Base-by-base conservation (phyloP, 2,329 filamentous ascomycete species). In the Exophiala sideris region DNA sequence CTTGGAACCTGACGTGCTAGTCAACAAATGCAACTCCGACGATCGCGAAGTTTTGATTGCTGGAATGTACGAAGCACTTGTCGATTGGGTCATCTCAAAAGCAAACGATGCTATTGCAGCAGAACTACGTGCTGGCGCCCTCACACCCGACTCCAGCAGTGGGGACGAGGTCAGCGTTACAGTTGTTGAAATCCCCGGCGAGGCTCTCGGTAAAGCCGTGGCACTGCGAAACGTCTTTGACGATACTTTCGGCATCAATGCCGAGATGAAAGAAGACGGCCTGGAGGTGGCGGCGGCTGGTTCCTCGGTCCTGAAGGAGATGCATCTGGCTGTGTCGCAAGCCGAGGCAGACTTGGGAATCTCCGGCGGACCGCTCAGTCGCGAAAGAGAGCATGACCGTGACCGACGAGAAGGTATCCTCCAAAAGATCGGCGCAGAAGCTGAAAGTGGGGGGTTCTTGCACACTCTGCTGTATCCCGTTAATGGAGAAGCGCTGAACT, bases 231-330 rank as follows among this genome's bases (percentile, higher is more conserved):
- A 89, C 11, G 83, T 97, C 34, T 99, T 99, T 64, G 92, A 99
- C 62, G 94, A 97, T 64, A 83, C 79, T n/a, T 77, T 86, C 16
- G 94, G 94, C 48, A 96, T 99, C 73, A 97, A 97, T 64, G 81
- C 87, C 0, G 94, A 99, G 75, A 97, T 99, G 91, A 95, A 92
- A 66, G 87, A 92, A 58, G 94, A 99, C 62, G 94, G 94, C 8
- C 82, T 99, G 1, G 81, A 88, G n/a, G 80, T 95, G 2, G 73
- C 80, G 1, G 64, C 86, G 0, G 84, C 84, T 1, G 88, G 88
- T n/a, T 87, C 86, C 54, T 95, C 92, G 0, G 87, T 97, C 8
- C 69, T 92, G 11, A 85, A 88, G 35, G 91, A 96, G 68, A 95
- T 96, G 87, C 84, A 88, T 65, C 85, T 85, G 53, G 90, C 91